Evolutionary conservation across 2,329 filamentous ascomycete species (phyloP), one percentile per base, ranked within the genome.

Genomic region (Fusarium torreyae): DNA sequence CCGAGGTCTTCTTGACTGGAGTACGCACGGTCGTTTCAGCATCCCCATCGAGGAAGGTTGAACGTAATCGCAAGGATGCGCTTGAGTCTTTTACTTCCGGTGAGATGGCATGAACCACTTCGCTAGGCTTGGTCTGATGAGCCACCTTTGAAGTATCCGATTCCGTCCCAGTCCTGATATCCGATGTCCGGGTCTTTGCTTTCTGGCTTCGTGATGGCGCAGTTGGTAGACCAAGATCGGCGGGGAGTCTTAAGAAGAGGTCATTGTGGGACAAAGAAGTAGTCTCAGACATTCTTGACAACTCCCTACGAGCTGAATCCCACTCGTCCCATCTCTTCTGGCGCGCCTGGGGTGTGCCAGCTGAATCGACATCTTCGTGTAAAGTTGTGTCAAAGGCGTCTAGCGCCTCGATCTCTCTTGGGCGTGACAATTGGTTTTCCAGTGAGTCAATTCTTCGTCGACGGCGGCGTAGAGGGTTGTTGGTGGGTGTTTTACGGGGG

Each of bases 381-480:
- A 62, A 28, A 28, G 49, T 63, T 40, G 62, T 48, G 53, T 63
- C 57, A 43, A 69, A 56, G 17, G 49, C 40, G 9, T 60, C 42
- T 14, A 60, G 38, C 36, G 52, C 31, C 36, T 69, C 45, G 18
- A 49, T 31, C 17, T 56, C 28, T 45, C 55, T 68, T 20, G 33
- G 14, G 15, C 28, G 54, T 24, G 39, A 36, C 15, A 46, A 15
- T 6, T 52, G 49, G 10, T 33, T 52, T 22, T 50, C 56, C 7
- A 48, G 13, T 7, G 62, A 62, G 20, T 55, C 61, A 50, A 70
- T 70, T n/a, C 52, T 50, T 46, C 72, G 72, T 46, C 73, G 70
- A 11, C 71, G 74, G 6, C 77, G 77, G 48, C 78, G 77, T 22
- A 75, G 57, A 17, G 72, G 69, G n/a, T 69, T 76, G 39, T 60